Percentiles rank a stretch among this genome's conserved stretches.
Evolutionary conservation across 768 basidiomycete genomes (phyloP).

Genomic region (Mycena galopus): DNA sequence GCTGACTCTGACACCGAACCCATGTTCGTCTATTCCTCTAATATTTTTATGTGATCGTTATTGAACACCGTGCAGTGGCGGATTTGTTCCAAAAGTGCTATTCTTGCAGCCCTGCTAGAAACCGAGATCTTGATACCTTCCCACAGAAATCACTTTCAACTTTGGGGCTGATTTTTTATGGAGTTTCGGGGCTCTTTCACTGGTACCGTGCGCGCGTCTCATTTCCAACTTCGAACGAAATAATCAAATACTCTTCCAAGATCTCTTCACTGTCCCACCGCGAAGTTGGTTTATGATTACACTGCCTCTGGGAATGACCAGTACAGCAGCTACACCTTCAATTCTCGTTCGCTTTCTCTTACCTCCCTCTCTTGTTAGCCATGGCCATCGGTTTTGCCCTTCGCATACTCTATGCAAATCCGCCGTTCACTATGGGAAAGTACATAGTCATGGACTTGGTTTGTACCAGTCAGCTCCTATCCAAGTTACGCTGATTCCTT

Average conservation of each 20-base stretch:
- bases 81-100: slow-evolving; percentile 23
- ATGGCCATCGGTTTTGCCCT: slow-evolving; percentile 23
- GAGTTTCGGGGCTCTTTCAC: slow-evolving; percentile 18
- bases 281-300: slow-evolving; percentile 31
- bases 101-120: not conserved
- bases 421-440: slow-evolving; percentile 8
- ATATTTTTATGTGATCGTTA: not conserved
- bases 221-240: not conserved
- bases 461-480: not conserved
- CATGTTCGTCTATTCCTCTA: not conserved
- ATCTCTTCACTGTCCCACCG: slow-evolving; percentile 3
- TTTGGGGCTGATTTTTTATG: slow-evolving; percentile 24
- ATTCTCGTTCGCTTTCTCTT: not conserved
- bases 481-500: not conserved
- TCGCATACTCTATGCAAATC: slow-evolving; percentile 15
- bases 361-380: not conserved
- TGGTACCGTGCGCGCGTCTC: slow-evolving; percentile 33
- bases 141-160: slow-evolving; percentile 25
- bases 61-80: slow-evolving; percentile 1
- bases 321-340: slow-evolving; percentile 1
- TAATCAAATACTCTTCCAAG: not conserved
- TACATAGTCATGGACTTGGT: slow-evolving; percentile 30
- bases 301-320: slow-evolving; percentile 35
- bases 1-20: not conserved
- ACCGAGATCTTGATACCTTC: not conserved